Evolutionary conservation across 345 rosid species (phyloP), one percentile per base, ranked within the genome.

Genomic region (Arabidopsis arenosa): DNA sequence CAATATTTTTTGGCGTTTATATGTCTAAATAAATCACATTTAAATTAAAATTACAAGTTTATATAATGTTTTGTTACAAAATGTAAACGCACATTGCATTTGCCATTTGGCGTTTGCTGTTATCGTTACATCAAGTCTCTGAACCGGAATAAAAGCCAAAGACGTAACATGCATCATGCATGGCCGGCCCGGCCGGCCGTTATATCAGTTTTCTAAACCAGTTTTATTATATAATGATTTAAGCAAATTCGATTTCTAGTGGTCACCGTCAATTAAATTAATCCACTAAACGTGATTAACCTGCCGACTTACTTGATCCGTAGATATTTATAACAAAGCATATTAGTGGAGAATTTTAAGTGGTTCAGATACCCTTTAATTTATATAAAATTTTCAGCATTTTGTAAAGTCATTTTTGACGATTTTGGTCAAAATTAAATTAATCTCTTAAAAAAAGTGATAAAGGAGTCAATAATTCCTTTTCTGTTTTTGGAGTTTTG

Each of bases 401-500:
- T 68, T 70, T 26, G 35, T 70, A 63, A 55, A 63, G 60, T 30
- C 23, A 13, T n/a, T 60, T 76, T 76, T 76, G 80, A 70, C 75
- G 36, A 76, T 63, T 75, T 63, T 26, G 71, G 59, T 54, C 32
- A 26, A 54, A 36, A 10, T 63, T 4, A 3, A 36, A 5, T n/a
- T n/a, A n/a, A n/a, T 35, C 52, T 63, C 17, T 18, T 0, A 41
- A 14, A 14, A 3, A 75, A 68, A 35, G 41, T 37, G 26, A 17
- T 13, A 77, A 70, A 63, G 80, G 80, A 47, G 66, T 70, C 80
- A 70, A 77, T 70, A 59, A 55, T 47, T 55, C 32, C 18, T 70
- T 76, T 77, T 70, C 72, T 72, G 66, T 44, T 70, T 76, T 77
- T 77, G 80, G 80, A 77, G 66, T 63, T 63, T 45, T 56, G 66